These are phyloP conservation scores for Cercospora canescens DNA, from an alignment of 2,329 filamentous ascomycete species.

Conservation along the genomic window DNA sequence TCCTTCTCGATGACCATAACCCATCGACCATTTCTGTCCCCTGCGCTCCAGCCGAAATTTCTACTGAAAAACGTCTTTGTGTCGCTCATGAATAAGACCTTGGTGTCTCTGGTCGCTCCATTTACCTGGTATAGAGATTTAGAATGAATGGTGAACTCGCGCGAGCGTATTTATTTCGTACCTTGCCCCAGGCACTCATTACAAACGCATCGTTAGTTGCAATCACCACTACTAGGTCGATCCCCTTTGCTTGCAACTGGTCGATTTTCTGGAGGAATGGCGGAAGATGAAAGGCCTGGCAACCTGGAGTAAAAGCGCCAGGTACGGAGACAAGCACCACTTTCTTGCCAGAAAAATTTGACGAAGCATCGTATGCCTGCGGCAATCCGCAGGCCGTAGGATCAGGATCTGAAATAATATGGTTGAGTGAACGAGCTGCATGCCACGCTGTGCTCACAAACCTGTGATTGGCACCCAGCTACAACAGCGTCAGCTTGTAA, in stretches of 20 bases:
- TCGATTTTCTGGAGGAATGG: conserved; percentile 73
- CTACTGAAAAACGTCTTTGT: conserved; percentile 71
- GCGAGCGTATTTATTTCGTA: background rate
- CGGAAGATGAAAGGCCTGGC: conserved; percentile 77
- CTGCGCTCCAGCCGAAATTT: conserved; percentile 72
- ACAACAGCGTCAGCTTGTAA: conserved; percentile 1
- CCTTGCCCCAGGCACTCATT: conserved; percentile 62
- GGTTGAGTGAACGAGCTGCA: conserved; percentile 38
- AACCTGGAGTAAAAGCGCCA: conserved; percentile 77
- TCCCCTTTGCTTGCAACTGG: conserved; percentile 74
- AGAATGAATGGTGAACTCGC: background rate
- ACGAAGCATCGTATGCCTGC: conserved; percentile 75
- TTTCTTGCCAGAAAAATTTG: conserved; percentile 71
- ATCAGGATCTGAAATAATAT: conserved; percentile 40
- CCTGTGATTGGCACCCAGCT: conserved; percentile 77
- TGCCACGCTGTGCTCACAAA: background rate
- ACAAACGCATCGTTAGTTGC: conserved; percentile 84
- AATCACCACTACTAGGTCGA: conserved; percentile 79
- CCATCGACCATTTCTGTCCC: conserved; percentile 73
- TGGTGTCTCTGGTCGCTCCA: conserved; percentile 68
- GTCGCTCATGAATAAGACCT: conserved; percentile 78
- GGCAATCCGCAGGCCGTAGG: conserved; percentile 78
- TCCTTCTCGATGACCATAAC: conserved; percentile 76
- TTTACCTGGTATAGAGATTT: conserved; percentile 72
- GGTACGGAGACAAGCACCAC: conserved; percentile 70